A percentile compares a stretch with the other conserved stretches of the same genome.
Conservation (phyloP, 2,329 filamentous ascomycete species). For the Coleophoma eucalyptorum region DNA sequence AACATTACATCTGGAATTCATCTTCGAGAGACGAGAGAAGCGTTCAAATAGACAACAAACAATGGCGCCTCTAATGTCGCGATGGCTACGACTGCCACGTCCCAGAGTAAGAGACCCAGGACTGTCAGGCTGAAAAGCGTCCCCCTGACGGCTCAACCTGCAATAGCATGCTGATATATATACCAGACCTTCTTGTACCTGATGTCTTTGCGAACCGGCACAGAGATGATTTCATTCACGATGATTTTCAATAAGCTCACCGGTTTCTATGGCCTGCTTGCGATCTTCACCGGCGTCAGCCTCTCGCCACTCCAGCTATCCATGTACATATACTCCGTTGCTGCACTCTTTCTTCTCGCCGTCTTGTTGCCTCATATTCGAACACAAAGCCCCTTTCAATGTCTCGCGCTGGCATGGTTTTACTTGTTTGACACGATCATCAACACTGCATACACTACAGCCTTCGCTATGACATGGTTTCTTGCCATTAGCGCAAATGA, state of each 20-base stretch:
- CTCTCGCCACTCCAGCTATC: constrained; percentile 80
- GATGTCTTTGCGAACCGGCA: constrained; percentile 81
- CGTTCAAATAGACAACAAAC: constrained; percentile 3
- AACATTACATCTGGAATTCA: too few relatives aligned
- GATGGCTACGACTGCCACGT: constrained; percentile 25
- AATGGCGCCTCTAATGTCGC: constrained; percentile 19
- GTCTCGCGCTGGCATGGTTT: constrained; percentile 77
- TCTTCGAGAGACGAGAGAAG: not conserved
- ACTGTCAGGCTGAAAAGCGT: not conserved
- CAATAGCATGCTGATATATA: constrained; percentile 9
- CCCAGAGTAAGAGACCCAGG: constrained; percentile 19
- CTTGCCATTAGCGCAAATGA: constrained; percentile 50
- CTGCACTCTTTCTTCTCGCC: constrained; percentile 63
- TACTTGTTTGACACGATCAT: constrained; percentile 80
- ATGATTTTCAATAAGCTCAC: constrained; percentile 91
- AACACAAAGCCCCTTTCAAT: constrained; percentile 73
- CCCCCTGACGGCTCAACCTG: too few relatives aligned
- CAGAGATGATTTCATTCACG: constrained; percentile 78
- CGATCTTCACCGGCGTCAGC: constrained; percentile 80
- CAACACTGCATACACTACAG: constrained; percentile 76
- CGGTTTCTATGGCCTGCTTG: constrained; percentile 85
- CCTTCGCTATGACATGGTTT: constrained; percentile 86
- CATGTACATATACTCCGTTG: constrained; percentile 86
- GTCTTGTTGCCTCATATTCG: constrained; percentile 78
- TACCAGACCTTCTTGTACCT: constrained; percentile 76